A percentile compares a stretch with the other conserved stretches of the same genome.
These are phyloP conservation scores for Globisporangium megalacanthum DNA, from an alignment of 352 stramenopile genomes.

Conservation along the genomic window DNA sequence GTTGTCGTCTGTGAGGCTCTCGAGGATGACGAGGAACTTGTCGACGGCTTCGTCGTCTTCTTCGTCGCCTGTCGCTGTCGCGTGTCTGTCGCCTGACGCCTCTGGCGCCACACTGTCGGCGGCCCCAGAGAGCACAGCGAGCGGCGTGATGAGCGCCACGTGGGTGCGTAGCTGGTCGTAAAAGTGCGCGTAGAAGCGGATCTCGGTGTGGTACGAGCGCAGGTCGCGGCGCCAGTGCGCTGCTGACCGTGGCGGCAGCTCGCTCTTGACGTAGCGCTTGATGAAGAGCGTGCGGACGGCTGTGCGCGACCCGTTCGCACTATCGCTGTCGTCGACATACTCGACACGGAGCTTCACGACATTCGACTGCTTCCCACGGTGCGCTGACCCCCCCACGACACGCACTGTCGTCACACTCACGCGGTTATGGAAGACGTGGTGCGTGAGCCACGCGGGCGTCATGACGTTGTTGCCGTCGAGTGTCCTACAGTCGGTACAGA, in stretches of 20 bases:
- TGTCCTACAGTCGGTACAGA: constrained; percentile 22
- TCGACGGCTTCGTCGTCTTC: constrained; percentile 16
- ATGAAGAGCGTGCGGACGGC: constrained; percentile 32
- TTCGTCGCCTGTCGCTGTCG: not conserved
- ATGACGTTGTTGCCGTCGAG: constrained; percentile 30
- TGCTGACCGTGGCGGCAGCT: constrained; percentile 34
- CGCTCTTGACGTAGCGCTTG: constrained; percentile 55
- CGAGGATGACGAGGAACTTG: constrained; percentile 50
- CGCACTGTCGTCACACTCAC: constrained; percentile 10
- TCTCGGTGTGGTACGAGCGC: constrained; percentile 52
- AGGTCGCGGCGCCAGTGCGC: constrained; percentile 55
- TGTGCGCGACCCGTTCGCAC: constrained; percentile 3
- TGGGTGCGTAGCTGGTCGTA: constrained; percentile 23
- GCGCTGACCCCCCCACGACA: constrained; percentile 29
- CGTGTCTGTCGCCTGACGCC: too few relatives aligned
- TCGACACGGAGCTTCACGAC: constrained; percentile 34
- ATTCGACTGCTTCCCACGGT: constrained; percentile 50
- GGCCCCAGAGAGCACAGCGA: constrained; percentile 36
- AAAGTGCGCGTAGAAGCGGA: constrained; percentile 49
- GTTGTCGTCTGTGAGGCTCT: constrained; percentile 23
- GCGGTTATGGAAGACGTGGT: constrained; percentile 15
- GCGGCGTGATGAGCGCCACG: constrained; percentile 39
- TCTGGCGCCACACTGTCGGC: constrained; percentile 3
- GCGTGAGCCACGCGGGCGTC: constrained; percentile 44
- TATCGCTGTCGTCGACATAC: constrained; percentile 2